A percentile compares a stretch with the other conserved stretches of the same genome.
Conservation (phyloP, 1,139 yeast species). For the Taphrina wiesneri region DNA sequence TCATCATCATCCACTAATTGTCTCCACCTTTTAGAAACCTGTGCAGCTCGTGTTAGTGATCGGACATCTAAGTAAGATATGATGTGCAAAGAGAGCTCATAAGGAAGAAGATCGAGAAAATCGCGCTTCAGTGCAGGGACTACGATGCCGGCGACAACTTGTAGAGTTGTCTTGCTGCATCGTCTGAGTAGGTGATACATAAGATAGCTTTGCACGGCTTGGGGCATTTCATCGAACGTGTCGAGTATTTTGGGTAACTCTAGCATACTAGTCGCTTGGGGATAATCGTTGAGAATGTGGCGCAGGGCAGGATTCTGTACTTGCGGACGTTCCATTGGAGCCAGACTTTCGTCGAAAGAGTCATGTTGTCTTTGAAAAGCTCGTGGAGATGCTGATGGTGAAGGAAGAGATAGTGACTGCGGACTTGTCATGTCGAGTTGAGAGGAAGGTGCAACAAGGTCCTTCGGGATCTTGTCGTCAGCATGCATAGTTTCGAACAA, state of each 20-base stretch:
- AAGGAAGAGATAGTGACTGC: constrained; percentile 42
- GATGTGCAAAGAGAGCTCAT: constrained; percentile 73
- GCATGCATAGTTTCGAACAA: neutral
- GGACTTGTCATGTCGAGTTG: constrained; percentile 26
- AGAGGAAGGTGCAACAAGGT: neutral
- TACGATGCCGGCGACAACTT: constrained; percentile 63
- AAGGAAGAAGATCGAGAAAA: constrained; percentile 66
- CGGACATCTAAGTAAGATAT: constrained; percentile 64
- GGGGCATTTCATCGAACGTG: constrained; percentile 46
- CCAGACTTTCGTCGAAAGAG: neutral
- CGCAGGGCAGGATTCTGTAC: neutral
- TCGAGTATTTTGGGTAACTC: constrained; percentile 44
- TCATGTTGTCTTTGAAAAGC: neutral
- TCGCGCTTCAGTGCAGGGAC: constrained; percentile 69
- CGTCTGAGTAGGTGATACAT: constrained; percentile 65
- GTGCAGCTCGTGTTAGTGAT: constrained; percentile 62
- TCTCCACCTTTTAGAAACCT: constrained; percentile 73
- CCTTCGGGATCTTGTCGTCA: neutral
- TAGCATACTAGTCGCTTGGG: constrained; percentile 36
- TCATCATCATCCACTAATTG: constrained; percentile 60
- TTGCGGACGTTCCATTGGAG: neutral
- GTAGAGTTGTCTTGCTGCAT: constrained; percentile 67
- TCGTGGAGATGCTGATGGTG: constrained; percentile 44
- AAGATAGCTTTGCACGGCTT: constrained; percentile 40
- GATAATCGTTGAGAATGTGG: neutral